Conservation (phyloP, 495 filamentous ascomycete species). For the Penicillium arizonense region DNA sequence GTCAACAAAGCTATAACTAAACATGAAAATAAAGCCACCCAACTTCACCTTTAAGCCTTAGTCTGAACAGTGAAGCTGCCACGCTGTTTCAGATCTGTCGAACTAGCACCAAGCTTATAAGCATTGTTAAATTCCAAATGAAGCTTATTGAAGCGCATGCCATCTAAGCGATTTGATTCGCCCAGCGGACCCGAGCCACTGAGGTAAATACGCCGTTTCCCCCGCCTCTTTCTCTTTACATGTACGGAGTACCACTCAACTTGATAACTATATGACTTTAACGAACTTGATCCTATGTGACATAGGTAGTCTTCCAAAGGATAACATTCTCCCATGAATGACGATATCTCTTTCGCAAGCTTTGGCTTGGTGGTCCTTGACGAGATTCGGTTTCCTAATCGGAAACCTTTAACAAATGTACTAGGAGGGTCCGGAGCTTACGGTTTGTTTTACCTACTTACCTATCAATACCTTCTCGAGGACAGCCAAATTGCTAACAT, state of each 20-base stretch:
- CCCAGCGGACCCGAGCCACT: too few relatives aligned
- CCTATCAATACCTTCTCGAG: not conserved
- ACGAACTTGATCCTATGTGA: not conserved
- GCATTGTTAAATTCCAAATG: too few relatives aligned
- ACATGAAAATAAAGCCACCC: too few relatives aligned
- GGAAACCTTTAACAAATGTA: conserved; percentile 22
- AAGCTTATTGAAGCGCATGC: too few relatives aligned
- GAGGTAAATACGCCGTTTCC: too few relatives aligned
- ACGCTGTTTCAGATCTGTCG: conserved; percentile 11
- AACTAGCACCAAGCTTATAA: conserved; percentile 4
- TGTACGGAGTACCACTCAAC: not conserved
- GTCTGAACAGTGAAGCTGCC: conserved; percentile 48
- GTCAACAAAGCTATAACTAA: too few relatives aligned
- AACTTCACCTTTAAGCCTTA: too few relatives aligned
- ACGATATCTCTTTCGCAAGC: conserved; percentile 25
- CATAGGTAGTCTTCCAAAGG: not conserved
- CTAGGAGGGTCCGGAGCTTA: conserved; percentile 37
- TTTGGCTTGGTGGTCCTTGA: conserved; percentile 38
- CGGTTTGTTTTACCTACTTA: conserved; percentile 14
- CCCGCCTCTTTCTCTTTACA: not conserved
- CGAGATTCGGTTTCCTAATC: conserved; percentile 26
- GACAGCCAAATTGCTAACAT: not conserved
- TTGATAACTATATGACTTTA: not conserved
- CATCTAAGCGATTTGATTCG: not conserved
- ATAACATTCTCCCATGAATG: conserved; percentile 1